phyloP scores from a whole-genome alignment of 176 grass and related monocot species.

The Olyra latifolia region DNA sequence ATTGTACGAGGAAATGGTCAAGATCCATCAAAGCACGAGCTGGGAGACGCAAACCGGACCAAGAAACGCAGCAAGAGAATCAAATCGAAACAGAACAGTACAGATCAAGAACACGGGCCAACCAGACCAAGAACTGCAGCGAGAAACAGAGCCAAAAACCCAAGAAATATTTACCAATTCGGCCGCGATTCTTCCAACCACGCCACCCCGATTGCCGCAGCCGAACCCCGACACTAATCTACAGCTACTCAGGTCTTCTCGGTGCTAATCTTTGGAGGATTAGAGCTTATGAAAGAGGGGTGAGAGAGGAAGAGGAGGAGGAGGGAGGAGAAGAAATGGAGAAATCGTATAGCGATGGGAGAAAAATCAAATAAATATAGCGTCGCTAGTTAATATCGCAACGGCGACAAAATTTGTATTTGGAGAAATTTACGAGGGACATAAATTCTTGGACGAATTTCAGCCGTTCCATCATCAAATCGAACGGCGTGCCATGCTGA shows the following conservation, averaged over 20 bases:
- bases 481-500: neutral
- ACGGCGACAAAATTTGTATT: neutral
- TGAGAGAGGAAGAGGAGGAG: neutral
- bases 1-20: neutral
- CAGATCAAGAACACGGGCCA: constrained; percentile 5
- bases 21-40: constrained; percentile 23
- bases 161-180: constrained; percentile 22
- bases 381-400: constrained; percentile 1
- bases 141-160: neutral
- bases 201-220: neutral
- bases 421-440: neutral
- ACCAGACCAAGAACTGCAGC: neutral
- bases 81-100: neutral
- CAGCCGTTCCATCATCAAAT: neutral
- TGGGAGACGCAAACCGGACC: neutral
- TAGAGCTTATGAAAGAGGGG: neutral
- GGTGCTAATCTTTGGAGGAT: constrained; percentile 12
- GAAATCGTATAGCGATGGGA: constrained; percentile 7
- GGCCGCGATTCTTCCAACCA: neutral
- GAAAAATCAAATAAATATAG: constrained; percentile 35
- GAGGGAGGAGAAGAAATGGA: neutral
- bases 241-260: neutral
- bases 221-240: neutral
- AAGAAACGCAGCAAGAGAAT: neutral
- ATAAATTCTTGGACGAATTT: neutral